These are phyloP conservation scores for Fraxinus pennsylvanica DNA, from an alignment of 257 asterid species.

Conservation along the genomic window DNA sequence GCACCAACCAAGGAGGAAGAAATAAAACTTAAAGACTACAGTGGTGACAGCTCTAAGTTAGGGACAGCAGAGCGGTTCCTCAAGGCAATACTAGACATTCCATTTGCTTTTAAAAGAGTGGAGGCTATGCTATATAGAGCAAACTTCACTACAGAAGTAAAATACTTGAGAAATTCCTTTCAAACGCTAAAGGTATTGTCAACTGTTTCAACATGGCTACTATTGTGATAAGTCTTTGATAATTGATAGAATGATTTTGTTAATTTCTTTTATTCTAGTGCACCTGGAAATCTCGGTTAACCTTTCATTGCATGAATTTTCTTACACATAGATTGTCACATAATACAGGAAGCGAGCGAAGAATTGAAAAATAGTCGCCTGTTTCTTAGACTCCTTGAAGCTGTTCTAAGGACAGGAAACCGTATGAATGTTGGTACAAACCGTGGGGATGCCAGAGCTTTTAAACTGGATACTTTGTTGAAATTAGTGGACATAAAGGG, in stretches of 20 bases:
- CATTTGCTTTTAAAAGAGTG: conserved; percentile 88
- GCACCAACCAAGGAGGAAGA: conserved; percentile 99
- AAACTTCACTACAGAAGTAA: conserved; percentile 80
- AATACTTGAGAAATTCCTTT: conserved; percentile 75
- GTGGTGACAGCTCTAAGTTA: conserved; percentile 63
- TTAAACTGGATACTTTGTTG: conserved; percentile 82
- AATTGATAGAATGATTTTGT: neutral
- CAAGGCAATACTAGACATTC: conserved; percentile 78
- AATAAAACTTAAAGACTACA: conserved; percentile 73
- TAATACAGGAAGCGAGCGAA: conserved; percentile 80
- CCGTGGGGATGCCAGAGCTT: conserved; percentile 90
- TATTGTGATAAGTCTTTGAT: neutral
- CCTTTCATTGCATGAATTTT: neutral
- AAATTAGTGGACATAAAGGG: conserved; percentile 90
- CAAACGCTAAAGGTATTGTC: conserved; percentile 77
- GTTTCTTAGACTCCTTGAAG: conserved; percentile 92
- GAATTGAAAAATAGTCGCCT: conserved; percentile 87
- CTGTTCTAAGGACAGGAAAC: conserved; percentile 91
- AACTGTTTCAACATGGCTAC: conserved; percentile 13
- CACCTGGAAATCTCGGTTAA: conserved; percentile 11
- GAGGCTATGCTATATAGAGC: conserved; percentile 95
- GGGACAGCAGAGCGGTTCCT: conserved; percentile 96
- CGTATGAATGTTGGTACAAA: conserved; percentile 94
- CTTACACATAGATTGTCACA: conserved; percentile 18
- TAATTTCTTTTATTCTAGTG: neutral